Conservation (phyloP, 768 basidiomycete species). For the Candolleomyces eurysporus region DNA sequence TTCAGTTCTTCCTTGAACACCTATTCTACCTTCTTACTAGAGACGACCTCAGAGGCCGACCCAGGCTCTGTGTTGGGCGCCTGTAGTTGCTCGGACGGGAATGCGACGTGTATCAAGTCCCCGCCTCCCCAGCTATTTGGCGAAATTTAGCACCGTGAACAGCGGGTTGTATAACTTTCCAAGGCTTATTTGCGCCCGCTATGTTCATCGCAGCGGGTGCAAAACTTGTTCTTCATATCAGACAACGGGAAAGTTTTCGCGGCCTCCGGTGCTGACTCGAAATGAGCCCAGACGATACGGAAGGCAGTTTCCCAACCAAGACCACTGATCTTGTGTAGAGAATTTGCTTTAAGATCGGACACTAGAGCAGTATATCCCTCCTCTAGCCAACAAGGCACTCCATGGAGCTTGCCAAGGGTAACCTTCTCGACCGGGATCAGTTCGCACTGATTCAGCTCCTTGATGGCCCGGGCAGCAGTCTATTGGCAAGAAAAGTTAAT, state of each 20-base stretch:
- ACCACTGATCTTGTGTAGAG: background rate
- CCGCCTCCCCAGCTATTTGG: background rate
- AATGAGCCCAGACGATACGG: background rate
- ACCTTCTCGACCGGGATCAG: background rate
- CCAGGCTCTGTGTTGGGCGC: background rate
- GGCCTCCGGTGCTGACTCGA: background rate
- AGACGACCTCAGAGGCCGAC: background rate
- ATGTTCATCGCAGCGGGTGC: too few relatives aligned
- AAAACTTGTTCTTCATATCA: background rate
- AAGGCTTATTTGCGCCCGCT: too few relatives aligned
- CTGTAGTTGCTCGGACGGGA: background rate
- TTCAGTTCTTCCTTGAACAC: conserved; percentile 3
- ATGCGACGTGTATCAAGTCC: background rate
- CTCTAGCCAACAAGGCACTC: background rate
- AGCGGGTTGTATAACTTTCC: too few relatives aligned
- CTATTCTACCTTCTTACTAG: background rate
- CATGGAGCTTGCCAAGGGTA: background rate
- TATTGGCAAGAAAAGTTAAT: background rate
- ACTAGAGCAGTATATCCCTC: background rate
- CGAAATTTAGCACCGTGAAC: too few relatives aligned
- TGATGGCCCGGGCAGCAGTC: background rate
- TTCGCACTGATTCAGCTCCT: background rate
- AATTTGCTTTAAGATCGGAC: background rate
- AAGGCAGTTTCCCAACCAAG: conserved; percentile 1
- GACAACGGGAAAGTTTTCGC: too few relatives aligned